phyloP scores from a whole-genome alignment of 75 land plant genomes.

The Pseudotsuga menziesii region DNA sequence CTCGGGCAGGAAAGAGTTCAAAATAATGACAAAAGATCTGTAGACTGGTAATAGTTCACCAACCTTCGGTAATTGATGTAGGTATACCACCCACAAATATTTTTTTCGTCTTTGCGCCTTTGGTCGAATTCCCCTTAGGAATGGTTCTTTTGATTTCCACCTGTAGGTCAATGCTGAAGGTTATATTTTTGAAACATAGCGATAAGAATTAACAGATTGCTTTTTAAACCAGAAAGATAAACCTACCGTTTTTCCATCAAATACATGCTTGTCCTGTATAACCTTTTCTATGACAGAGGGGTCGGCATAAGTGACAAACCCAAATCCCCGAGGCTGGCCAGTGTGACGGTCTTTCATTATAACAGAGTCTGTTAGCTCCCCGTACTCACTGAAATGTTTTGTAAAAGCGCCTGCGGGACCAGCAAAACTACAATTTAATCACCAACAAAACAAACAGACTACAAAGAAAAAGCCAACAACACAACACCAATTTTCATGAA shows the following conservation, averaged over 20 bases:
- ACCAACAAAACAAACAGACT: not conserved
- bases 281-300: constrained; percentile 29
- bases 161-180: constrained; percentile 9
- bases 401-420: constrained; percentile 52
- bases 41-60: no score
- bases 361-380: constrained; percentile 46
- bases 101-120: constrained; percentile 47
- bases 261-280: constrained; percentile 35
- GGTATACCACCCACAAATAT: constrained; percentile 46
- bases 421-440: not conserved
- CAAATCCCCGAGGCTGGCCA: constrained; percentile 42
- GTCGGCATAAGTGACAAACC: constrained; percentile 40
- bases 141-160: constrained; percentile 47
- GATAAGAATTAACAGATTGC: not conserved
- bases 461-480: not conserved
- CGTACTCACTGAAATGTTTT: constrained; percentile 83
- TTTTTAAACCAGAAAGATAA: not conserved
- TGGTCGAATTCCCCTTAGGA: constrained; percentile 8
- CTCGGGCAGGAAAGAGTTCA: no score
- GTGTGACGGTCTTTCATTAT: constrained; percentile 40
- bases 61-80: constrained; percentile 36
- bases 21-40: no score
- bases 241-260: constrained; percentile 44
- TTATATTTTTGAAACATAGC: not conserved
- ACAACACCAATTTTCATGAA: not conserved